These are phyloP conservation scores for Manihot esculenta DNA, from an alignment of 441 rosid genomes.

Conservation along the genomic window DNA sequence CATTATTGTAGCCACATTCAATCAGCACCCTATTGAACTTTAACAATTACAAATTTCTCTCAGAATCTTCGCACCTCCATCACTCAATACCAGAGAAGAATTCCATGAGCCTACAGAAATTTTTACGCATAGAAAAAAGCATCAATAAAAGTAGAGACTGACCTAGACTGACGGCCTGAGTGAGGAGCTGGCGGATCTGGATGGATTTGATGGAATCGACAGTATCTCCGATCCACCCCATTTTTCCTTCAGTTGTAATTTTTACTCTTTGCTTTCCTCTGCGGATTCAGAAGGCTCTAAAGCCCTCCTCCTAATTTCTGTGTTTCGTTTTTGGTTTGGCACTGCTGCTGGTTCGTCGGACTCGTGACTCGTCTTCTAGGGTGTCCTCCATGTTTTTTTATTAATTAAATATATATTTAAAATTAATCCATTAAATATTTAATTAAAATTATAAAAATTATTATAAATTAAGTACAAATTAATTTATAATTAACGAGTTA, in stretches of 20 bases:
- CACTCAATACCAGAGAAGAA: not conserved
- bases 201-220: slow-evolving; percentile 64
- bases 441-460: too few species aligned
- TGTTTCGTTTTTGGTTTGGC: too few species aligned
- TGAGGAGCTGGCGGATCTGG: slow-evolving; percentile 74
- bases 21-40: not conserved
- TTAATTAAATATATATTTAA: too few species aligned
- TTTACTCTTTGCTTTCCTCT: too few species aligned
- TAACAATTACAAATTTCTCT: not conserved
- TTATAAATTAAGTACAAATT: too few species aligned
- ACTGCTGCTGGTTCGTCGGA: too few species aligned
- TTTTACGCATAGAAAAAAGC: not conserved
- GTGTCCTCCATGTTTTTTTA: too few species aligned
- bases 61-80: not conserved
- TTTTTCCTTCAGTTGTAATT: slow-evolving; percentile 25
- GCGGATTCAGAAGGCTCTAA: not conserved
- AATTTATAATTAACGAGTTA: too few species aligned
- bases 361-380: too few species aligned
- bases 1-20: not conserved
- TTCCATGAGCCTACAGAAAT: not conserved
- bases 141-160: slow-evolving; percentile 24
- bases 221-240: slow-evolving; percentile 76
- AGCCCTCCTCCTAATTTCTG: not conserved
- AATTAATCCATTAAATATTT: too few species aligned
- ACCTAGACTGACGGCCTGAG: slow-evolving; percentile 80